These are phyloP conservation scores for Aspergillus olivimuriae DNA, from an alignment of 495 filamentous ascomycete genomes.

Conservation along the genomic window DNA sequence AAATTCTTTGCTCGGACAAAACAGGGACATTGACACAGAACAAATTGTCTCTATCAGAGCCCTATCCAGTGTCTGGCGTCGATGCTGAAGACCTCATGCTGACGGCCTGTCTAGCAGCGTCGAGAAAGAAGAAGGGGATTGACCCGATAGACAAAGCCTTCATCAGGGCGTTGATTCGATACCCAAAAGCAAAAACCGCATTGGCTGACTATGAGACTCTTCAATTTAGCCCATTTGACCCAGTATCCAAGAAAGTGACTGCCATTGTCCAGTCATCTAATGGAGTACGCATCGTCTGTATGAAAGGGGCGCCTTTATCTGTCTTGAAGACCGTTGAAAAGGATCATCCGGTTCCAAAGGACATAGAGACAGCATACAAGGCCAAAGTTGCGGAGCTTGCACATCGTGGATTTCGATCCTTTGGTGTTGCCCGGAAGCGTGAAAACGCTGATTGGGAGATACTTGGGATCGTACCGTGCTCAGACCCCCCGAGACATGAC, in stretches of 20 bases:
- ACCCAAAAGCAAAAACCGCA: slow-evolving; percentile 68
- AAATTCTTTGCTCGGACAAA: slow-evolving; percentile 97
- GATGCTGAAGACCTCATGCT: slow-evolving; percentile 82
- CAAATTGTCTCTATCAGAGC: slow-evolving; percentile 79
- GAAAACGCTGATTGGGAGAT: slow-evolving; percentile 76
- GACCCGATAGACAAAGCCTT: slow-evolving; percentile 95
- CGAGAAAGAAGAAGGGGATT: slow-evolving; percentile 89
- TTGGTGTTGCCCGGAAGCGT: slow-evolving; percentile 85
- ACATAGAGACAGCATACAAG: slow-evolving; percentile 74
- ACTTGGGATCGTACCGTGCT: slow-evolving; percentile 90
- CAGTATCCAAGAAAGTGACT: slow-evolving; percentile 87
- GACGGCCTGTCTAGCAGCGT: slow-evolving; percentile 84
- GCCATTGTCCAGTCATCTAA: slow-evolving; percentile 75
- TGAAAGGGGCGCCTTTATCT: slow-evolving; percentile 85
- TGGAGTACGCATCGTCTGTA: slow-evolving; percentile 76
- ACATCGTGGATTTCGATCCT: slow-evolving; percentile 83
- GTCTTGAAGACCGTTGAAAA: slow-evolving; percentile 79
- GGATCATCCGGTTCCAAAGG: slow-evolving; percentile 66
- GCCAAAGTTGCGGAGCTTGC: slow-evolving; percentile 88
- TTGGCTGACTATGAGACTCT: slow-evolving; percentile 71
- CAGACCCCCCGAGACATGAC: slow-evolving; percentile 85
- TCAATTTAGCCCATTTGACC: slow-evolving; percentile 85
- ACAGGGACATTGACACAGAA: slow-evolving; percentile 83
- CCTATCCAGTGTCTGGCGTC: slow-evolving; percentile 73
- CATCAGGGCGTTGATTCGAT: slow-evolving; percentile 72